Percentiles rank a stretch among this genome's conserved stretches.
Conservation (phyloP, 495 filamentous ascomycete species). For the Podospora pseudopauciseta region DNA sequence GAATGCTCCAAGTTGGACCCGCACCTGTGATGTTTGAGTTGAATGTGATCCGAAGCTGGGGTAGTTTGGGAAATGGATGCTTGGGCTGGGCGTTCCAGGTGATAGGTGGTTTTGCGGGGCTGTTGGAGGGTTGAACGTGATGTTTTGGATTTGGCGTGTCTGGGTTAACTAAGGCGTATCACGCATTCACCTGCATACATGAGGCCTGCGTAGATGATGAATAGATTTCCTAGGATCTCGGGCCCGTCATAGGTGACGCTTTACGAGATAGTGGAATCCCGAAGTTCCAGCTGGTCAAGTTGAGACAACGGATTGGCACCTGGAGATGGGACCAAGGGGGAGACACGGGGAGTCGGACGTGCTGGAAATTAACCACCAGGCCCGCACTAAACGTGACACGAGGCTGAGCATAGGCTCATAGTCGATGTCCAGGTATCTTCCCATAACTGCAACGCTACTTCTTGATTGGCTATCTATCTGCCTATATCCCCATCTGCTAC, state of each 20-base stretch:
- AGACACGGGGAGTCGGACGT: constrained; percentile 5
- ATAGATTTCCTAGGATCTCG: neutral
- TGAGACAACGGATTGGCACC: neutral
- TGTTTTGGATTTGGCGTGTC: neutral
- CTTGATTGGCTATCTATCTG: no score
- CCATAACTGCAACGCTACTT: no score
- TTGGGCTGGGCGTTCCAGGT: constrained; percentile 20
- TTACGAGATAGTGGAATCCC: neutral
- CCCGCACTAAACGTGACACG: constrained; percentile 6
- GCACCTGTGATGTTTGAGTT: neutral
- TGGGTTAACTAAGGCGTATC: neutral
- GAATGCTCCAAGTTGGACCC: neutral
- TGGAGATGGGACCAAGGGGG: neutral
- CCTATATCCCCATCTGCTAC: no score
- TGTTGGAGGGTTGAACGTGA: constrained; percentile 4
- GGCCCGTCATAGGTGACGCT: neutral
- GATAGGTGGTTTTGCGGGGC: constrained; percentile 22
- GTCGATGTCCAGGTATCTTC: neutral
- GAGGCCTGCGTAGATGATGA: neutral
- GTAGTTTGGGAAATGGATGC: constrained; percentile 21
- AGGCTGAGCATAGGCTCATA: neutral
- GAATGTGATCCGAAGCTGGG: neutral
- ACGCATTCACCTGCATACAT: neutral
- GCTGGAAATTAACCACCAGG: constrained; percentile 7
- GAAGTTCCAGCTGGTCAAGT: neutral